Conservation (phyloP, 139 green algal species). For the Chlamydomonas eustigma region DNA sequence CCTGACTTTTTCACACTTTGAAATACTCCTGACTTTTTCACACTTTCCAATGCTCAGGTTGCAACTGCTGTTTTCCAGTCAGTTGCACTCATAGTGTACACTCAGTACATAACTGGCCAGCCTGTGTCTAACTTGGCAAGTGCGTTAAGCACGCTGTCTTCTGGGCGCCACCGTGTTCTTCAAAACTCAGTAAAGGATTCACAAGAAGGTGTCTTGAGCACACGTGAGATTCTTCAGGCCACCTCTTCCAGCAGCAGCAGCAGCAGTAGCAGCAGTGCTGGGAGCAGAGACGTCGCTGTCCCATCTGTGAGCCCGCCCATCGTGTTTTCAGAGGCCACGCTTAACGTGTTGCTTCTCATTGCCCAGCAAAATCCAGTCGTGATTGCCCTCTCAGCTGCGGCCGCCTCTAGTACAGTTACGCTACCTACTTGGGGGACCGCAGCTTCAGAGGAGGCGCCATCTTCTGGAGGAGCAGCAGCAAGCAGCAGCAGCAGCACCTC, state of each 20-base stretch:
- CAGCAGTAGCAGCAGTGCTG: not conserved
- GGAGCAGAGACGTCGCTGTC: not conserved
- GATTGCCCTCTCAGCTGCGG: not conserved
- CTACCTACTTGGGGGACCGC: too few species aligned
- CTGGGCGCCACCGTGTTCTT: not conserved
- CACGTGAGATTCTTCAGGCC: not conserved
- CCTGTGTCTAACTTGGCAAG: not conserved
- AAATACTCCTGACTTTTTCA: not conserved
- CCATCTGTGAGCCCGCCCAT: not conserved
- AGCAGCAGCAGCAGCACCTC: not conserved
- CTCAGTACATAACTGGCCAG: not conserved
- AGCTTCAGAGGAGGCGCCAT: too few species aligned
- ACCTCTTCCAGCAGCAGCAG: not conserved
- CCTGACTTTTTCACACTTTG: not conserved
- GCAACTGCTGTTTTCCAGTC: not conserved
- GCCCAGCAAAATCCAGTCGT: not conserved
- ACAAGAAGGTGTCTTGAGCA: not conserved
- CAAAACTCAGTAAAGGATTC: not conserved
- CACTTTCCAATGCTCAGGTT: not conserved
- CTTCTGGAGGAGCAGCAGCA: not conserved
- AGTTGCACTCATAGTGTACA: not conserved
- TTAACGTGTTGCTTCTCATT: not conserved
- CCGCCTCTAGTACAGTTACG: not conserved
- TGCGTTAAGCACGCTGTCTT: not conserved
- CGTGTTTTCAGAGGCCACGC: not conserved